Base-by-base conservation (phyloP, 768 basidiomycete species). In the Phylloporus sp. region DNA sequence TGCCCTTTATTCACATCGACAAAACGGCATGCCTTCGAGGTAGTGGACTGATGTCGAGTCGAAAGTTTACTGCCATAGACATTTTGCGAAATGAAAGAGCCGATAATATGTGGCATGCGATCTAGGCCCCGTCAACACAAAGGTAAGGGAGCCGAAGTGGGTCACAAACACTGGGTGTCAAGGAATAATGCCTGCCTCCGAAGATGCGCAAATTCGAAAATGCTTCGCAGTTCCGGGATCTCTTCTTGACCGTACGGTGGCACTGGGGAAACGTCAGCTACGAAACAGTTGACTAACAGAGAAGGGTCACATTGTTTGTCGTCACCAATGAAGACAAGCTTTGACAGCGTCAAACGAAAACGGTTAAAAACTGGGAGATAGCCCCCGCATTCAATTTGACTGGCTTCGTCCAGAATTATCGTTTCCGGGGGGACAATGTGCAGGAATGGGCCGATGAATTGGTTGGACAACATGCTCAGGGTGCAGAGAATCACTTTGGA, bases 51-150 rank as follows among this genome's bases (percentile, higher is more conserved):
- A 63, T 88, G 86, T 2, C 68, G 57, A 5, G 89, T 89, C 11
- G 66, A 62, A 29, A 92, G 80, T 58, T 79, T 68, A 6, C 68
- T 63, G 23, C 77, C 64, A 72, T 92, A 92, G 15, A 92, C 75
- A 10, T 72, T 68, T 43, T 70, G 59, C 7, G 89, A 92, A 23
- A 92, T 86, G 41, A 90, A 81, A 4, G 66, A 59, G 34, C 88
- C 86, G 68, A 91, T 82, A 52, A 85, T 76, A 54, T 80, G 79
- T 34, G 90, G 90, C 87, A 92, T 89, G 5, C 91, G 84, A 59
- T 92, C 91, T 92, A 51, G 22, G 45, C 39, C 16, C 0, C 29
- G 34, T 54, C 36, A 59, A 13, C 16, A 12, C 32, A 31, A 45
- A 32, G 23, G 8, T 11, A 8, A 38, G 9, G 13, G 35, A 45